Base-by-base conservation (phyloP, 805 yeast genomes). In the Teunomyces gatunensis region DNA sequence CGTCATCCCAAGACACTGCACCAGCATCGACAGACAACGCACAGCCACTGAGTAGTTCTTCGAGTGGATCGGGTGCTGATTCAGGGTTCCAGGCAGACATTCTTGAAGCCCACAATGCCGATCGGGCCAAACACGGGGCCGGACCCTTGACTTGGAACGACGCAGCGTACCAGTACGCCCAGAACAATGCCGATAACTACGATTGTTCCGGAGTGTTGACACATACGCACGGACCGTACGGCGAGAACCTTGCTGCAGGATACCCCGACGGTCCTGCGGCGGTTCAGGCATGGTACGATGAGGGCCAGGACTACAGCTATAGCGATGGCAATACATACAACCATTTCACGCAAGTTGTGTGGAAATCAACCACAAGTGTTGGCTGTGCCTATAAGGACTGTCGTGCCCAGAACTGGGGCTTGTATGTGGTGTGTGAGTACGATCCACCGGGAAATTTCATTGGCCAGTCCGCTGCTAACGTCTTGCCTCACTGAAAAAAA, bases 201-300 rank as follows among this genome's bases (percentile, higher is more conserved):
- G 71, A 66, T 47, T 68, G 74, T 52, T 65, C 71, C 2, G 74
- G 74, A 3, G 55, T 58, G 13, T 62, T 68, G 51, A 65, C 69
- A 2, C 73, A 68, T 49, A 64, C 68, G 13, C 65, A 60, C 47
- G 74, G 72, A 6, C 68, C 54, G 21, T 68, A 53, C 45, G 74
- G 74, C 15, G 74, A 68, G 47, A 68, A 68, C 52, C 60, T 68
- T 49, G 73, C 71, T 11, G 70, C 68, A 15, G 74, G 74, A 0
- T 68, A 52, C 49, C 48, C 55, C 15, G 39, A 50, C 10, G 74
- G 71, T 3, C 54, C 61, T 9, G 45, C 64, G 4, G 63, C 71
- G 2, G 65, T 67, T 12, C 41, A 54, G 20, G 73, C 73, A 1
- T 68, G 74, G 74, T 67, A 67, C 50, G 66, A 52, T 13, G 74